Percentiles rank a stretch among this genome's conserved stretches.
Conservation (phyloP, 2,329 filamentous ascomycete species). For the Colletotrichum cordylinicola region DNA sequence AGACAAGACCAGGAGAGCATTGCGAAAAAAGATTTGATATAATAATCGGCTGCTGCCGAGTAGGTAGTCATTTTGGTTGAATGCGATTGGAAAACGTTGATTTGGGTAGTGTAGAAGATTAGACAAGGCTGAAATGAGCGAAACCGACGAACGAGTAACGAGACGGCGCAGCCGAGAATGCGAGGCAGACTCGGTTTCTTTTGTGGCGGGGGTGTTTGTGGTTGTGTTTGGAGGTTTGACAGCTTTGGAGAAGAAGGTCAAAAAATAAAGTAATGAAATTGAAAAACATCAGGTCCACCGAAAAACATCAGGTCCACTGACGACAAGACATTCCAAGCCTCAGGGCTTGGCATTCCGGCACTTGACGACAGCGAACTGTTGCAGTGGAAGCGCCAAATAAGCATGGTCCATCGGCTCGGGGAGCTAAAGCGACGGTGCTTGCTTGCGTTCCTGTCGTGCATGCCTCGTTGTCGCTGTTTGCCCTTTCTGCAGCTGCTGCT, state of each 20-base stretch:
- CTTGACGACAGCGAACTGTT: background rate
- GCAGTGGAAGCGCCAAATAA: background rate
- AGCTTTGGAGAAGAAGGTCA: background rate
- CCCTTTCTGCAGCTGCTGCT: background rate
- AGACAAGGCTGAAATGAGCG: background rate
- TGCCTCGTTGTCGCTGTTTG: background rate
- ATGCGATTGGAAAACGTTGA: background rate
- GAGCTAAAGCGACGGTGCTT: background rate
- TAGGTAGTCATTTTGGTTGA: background rate
- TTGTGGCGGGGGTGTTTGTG: background rate
- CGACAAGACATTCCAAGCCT: background rate
- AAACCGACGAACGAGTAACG: background rate
- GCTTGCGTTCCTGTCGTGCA: background rate
- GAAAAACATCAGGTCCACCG: background rate
- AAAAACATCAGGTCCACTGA: background rate
- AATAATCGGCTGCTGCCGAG: background rate
- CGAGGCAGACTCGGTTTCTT: background rate
- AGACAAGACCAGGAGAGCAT: background rate
- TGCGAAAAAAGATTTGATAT: background rate
- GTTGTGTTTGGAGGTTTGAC: background rate
- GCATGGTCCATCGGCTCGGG: background rate
- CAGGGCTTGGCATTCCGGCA: background rate
- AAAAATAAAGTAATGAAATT: background rate
- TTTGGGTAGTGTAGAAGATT: background rate
- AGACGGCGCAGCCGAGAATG: background rate